phyloP scores from a whole-genome alignment of 164 flowering plant species.

The Vitis riparia region DNA sequence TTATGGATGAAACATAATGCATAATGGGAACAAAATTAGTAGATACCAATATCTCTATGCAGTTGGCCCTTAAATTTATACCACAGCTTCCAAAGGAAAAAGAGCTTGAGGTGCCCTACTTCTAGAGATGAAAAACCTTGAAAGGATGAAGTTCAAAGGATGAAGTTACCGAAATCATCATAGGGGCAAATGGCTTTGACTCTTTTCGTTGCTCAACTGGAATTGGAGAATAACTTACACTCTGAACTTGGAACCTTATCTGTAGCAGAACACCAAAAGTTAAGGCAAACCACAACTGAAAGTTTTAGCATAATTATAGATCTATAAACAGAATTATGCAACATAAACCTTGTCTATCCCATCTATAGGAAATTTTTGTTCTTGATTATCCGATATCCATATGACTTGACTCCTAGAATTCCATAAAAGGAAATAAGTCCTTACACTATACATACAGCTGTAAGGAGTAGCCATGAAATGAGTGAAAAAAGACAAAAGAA shows the following conservation, averaged over 20 bases:
- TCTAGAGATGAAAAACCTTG: too few species aligned
- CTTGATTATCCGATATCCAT: slow-evolving; percentile 62
- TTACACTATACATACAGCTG: neutral
- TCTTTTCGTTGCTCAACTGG: slow-evolving; percentile 65
- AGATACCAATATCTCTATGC: too few species aligned
- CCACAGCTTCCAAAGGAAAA: too few species aligned
- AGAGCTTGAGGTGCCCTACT: too few species aligned
- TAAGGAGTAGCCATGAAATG: too few species aligned
- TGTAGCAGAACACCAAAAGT: slow-evolving; percentile 30
- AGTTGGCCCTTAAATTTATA: too few species aligned
- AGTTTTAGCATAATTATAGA: too few species aligned
- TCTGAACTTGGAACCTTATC: slow-evolving; percentile 70
- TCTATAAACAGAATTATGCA: neutral
- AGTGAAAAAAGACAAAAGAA: too few species aligned
- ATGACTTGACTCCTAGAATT: slow-evolving; percentile 36
- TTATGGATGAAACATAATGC: too few species aligned
- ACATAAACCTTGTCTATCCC: slow-evolving; percentile 52
- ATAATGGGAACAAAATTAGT: too few species aligned
- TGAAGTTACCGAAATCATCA: slow-evolving; percentile 75
- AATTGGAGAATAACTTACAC: slow-evolving; percentile 62
- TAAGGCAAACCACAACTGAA: neutral
- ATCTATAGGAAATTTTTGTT: slow-evolving; percentile 36
- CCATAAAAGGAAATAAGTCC: neutral
- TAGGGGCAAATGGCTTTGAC: slow-evolving; percentile 85
- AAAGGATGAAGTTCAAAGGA: neutral